Evolutionary conservation across 257 asterid species (phyloP).

Genomic region (Plantago elongata): DNA sequence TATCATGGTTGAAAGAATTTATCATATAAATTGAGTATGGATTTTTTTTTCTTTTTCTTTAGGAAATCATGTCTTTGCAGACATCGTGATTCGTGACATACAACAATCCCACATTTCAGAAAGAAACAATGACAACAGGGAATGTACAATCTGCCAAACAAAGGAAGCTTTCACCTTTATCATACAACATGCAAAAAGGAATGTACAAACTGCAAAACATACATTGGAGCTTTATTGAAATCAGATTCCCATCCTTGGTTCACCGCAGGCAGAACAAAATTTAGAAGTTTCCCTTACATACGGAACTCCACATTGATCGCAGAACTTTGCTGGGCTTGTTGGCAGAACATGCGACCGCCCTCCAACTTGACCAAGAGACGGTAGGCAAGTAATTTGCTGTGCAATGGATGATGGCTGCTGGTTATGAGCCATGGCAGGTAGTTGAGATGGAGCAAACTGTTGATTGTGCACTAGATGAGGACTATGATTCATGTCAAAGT

Average conservation of each 20-base stretch:
- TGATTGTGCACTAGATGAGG: conserved; percentile 66
- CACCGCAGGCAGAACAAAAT: conserved; percentile 90
- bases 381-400: conserved; percentile 73
- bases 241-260: conserved; percentile 74
- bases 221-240: not conserved
- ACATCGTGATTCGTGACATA: too few relatives aligned
- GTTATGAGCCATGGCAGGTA: conserved; percentile 69
- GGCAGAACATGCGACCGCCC: conserved; percentile 75
- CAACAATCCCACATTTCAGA: too few relatives aligned
- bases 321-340: conserved; percentile 81
- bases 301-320: conserved; percentile 87
- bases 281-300: conserved; percentile 79
- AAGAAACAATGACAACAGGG: too few relatives aligned
- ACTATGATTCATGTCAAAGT: conserved; percentile 57
- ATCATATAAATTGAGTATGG: too few relatives aligned
- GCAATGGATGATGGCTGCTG: conserved; percentile 58
- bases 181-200: not conserved
- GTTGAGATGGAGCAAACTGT: conserved; percentile 63
- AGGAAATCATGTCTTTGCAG: too few relatives aligned
- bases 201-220: conserved; percentile 6
- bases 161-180: too few relatives aligned
- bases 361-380: conserved; percentile 66
- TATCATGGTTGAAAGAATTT: too few relatives aligned
- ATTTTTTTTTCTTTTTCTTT: too few relatives aligned
- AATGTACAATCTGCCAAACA: too few relatives aligned